A percentile compares a stretch with the other conserved stretches of the same genome.
These are phyloP conservation scores for Nakazawaea ambrosiae DNA, from an alignment of 805 yeast species.

Conservation along the genomic window DNA sequence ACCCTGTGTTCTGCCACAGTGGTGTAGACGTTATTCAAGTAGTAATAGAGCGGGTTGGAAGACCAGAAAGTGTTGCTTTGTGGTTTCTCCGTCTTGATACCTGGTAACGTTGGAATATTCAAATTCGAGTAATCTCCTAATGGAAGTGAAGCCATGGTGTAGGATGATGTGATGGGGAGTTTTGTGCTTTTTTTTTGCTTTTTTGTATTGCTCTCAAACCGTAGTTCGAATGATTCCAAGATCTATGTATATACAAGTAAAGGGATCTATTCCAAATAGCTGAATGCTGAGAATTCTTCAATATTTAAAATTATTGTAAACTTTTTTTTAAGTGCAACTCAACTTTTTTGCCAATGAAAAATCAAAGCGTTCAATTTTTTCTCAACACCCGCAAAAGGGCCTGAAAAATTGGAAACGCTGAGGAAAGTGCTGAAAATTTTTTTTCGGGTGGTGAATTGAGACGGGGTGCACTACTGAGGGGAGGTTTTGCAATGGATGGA, in stretches of 20 bases:
- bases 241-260: too few relatives aligned
- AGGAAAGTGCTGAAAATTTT: background rate
- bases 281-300: too few relatives aligned
- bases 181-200: constrained; percentile 12
- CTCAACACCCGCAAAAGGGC: too few relatives aligned
- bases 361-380: too few relatives aligned
- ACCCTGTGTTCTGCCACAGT: constrained; percentile 72
- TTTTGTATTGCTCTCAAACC: background rate
- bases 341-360: too few relatives aligned
- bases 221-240: background rate
- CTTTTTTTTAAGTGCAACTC: too few relatives aligned
- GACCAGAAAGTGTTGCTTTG: constrained; percentile 63
- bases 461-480: background rate
- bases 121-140: constrained; percentile 56
- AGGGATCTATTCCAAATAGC: too few relatives aligned
- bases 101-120: constrained; percentile 50
- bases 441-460: background rate
- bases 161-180: too few relatives aligned
- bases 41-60: constrained; percentile 75
- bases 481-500: background rate
- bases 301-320: too few relatives aligned
- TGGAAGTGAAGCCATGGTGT: constrained; percentile 32
- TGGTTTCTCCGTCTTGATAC: constrained; percentile 45
- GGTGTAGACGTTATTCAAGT: constrained; percentile 67
- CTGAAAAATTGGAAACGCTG: too few relatives aligned